Evolutionary conservation across 1,139 yeast species (phyloP), one percentile per base, ranked within the genome.

Genomic region (Suhomyces guaymorum): DNA sequence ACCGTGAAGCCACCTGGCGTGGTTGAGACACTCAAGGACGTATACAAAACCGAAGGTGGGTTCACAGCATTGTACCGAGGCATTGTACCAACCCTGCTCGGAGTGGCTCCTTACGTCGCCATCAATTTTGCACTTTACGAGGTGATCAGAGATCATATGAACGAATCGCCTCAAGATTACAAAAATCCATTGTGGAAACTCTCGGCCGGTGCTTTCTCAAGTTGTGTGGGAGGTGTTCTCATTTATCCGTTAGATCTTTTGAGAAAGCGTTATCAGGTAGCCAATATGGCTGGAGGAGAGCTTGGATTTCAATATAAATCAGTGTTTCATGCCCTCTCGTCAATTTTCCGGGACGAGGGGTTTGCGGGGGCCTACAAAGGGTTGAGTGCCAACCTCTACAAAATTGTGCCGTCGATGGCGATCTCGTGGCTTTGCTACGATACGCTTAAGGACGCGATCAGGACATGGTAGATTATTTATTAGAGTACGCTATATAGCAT

Each of bases 51-150:
- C 12, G 98, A 92, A 61, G 97, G 98, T 18, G 96, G 96, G 0
- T 21, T 87, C 5, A 43, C 59, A 4, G 96, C 92, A 0, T 67
- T 90, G 13, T 92, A 87, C 55, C 71, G 92, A 37, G 98, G 98
- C 4, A 68, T 90, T 7, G 68, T 82, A 41, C 97, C 97, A 5
- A 90, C 98, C 0, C 78, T 90, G 2, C 61, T 87, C 45, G 97
- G 97, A 1, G 97, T 92, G 10, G 97, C 96, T 1, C 97, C 98
- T 1, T 92, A 90, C 52, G 97, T 88, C 27, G 96, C 96, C 3
- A 73, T 92, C 37, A 92, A 90, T 60, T 92, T 92, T 58, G 85
- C 96, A 5, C 78, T 88, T 28, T 92, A 90, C 63, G 97, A 92
- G 52, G 78, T 75, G 41, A 55, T 89, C 48, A 78, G 92, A 42